These are phyloP conservation scores for Saturnispora quitensis DNA, from an alignment of 805 yeast genomes.

Conservation along the genomic window DNA sequence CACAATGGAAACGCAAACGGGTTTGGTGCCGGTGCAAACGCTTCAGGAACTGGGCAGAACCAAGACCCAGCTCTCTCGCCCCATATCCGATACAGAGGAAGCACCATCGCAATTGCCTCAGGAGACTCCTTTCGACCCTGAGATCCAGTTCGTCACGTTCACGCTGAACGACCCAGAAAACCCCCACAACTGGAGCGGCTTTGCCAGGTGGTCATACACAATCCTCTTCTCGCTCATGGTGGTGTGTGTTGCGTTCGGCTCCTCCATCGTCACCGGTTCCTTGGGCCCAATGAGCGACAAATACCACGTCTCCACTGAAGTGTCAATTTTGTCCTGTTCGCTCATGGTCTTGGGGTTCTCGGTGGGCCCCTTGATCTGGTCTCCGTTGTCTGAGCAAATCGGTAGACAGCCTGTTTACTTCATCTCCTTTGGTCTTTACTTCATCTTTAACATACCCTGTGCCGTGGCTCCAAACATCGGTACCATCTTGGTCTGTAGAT, in stretches of 20 bases:
- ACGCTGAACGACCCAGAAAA: slow-evolving; percentile 73
- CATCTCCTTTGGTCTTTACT: slow-evolving; percentile 64
- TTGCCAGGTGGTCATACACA: slow-evolving; percentile 57
- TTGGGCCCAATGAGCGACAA: slow-evolving; percentile 55
- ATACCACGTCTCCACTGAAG: slow-evolving; percentile 66
- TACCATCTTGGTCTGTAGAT: slow-evolving; percentile 71
- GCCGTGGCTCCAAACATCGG: slow-evolving; percentile 79
- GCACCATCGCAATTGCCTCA: slow-evolving; percentile 16
- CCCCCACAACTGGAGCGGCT: slow-evolving; percentile 74
- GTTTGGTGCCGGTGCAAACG: slow-evolving; percentile 74
- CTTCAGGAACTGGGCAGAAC: slow-evolving; percentile 58
- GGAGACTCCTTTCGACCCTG: slow-evolving; percentile 40
- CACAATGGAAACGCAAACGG: slow-evolving; percentile 79
- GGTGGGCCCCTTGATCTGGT: slow-evolving; percentile 82
- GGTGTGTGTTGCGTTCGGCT: slow-evolving; percentile 87
- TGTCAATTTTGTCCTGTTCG: slow-evolving; percentile 70
- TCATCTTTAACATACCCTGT: slow-evolving; percentile 77
- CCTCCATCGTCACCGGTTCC: slow-evolving; percentile 86
- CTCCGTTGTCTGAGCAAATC: slow-evolving; percentile 76
- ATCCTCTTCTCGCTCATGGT: slow-evolving; percentile 60
- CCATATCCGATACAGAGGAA: slow-evolving; percentile 15
- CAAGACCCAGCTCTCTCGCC: slow-evolving; percentile 19
- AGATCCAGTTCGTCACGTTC: slow-evolving; percentile 80
- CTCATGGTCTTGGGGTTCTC: slow-evolving; percentile 85
- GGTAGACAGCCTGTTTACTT: slow-evolving; percentile 83